phyloP scores from a whole-genome alignment of 2,329 filamentous ascomycete species.

The Alternaria solani region DNA sequence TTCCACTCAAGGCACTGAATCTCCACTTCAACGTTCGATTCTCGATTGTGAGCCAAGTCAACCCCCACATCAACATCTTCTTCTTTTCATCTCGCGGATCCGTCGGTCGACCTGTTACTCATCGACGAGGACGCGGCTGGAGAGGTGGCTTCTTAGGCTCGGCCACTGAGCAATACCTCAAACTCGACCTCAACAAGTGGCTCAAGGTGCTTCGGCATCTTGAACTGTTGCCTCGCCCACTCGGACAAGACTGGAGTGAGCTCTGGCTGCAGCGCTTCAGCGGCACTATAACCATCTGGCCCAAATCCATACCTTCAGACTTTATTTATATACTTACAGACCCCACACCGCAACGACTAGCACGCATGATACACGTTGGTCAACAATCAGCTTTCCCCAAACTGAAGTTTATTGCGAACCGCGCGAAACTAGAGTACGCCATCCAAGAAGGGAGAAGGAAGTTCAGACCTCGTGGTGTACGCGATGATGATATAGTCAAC shows the following conservation, averaged over 20 bases:
- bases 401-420: slow-evolving; percentile 87
- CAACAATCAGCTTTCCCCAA: slow-evolving; percentile 91
- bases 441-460: slow-evolving; percentile 65
- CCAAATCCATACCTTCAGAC: slow-evolving; percentile 78
- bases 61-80: slow-evolving; percentile 98
- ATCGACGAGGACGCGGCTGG: slow-evolving; percentile 93
- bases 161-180: slow-evolving; percentile 92
- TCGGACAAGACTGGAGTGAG: slow-evolving; percentile 96
- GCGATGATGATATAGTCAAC: slow-evolving; percentile 46
- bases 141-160: slow-evolving; percentile 93
- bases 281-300: slow-evolving; percentile 96
- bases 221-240: slow-evolving; percentile 85
- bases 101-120: slow-evolving; percentile 91
- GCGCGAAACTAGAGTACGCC: slow-evolving; percentile 80
- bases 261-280: slow-evolving; percentile 96
- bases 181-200: slow-evolving; percentile 97
- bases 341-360: slow-evolving; percentile 70
- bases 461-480: slow-evolving; percentile 44
- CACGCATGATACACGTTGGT: slow-evolving; percentile 88
- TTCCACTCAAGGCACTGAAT: slow-evolving; percentile 92
- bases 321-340: slow-evolving; percentile 80
- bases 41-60: slow-evolving; percentile 86
- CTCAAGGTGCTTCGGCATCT: slow-evolving; percentile 92
- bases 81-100: slow-evolving; percentile 95
- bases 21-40: slow-evolving; percentile 99